A percentile compares a stretch with the other conserved stretches of the same genome.
phyloP scores from a whole-genome alignment of 352 stramenopile species.

The Nothophytophthora sp. region DNA sequence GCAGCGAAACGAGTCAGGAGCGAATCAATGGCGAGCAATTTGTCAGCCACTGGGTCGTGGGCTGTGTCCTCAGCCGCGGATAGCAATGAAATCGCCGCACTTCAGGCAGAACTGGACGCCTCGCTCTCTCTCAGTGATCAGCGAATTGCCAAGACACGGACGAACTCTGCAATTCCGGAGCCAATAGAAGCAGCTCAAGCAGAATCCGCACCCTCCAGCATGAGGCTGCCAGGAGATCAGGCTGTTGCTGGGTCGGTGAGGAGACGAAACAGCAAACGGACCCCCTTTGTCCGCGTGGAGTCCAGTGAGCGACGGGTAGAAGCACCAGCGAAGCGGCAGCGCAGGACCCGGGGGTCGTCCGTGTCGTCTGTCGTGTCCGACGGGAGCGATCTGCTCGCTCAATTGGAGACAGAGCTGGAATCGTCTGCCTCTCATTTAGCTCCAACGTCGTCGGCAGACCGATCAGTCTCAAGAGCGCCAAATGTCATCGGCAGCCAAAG shows the following conservation, averaged over 20 bases:
- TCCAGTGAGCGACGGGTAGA: not conserved
- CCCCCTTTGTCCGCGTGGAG: too few relatives aligned
- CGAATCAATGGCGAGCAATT: conserved; percentile 7
- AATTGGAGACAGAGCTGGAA: conserved; percentile 34
- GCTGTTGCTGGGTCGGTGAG: too few relatives aligned
- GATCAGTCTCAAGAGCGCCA: too few relatives aligned
- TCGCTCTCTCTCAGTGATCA: not conserved
- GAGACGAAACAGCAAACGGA: too few relatives aligned
- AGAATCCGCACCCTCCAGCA: too few relatives aligned
- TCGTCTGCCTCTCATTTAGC: not conserved
- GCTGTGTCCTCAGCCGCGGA: conserved; percentile 19
- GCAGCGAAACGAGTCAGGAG: conserved; percentile 8
- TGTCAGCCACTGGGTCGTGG: conserved; percentile 19
- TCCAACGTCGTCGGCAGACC: not conserved
- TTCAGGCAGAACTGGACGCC: conserved; percentile 37
- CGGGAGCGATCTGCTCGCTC: conserved; percentile 29
- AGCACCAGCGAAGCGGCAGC: not conserved
- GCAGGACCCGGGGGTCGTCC: conserved; percentile 13
- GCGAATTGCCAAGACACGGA: too few relatives aligned
- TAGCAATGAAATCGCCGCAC: conserved; percentile 26
- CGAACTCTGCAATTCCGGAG: too few relatives aligned
- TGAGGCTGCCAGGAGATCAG: too few relatives aligned
- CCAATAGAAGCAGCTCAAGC: too few relatives aligned
- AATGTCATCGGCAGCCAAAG: not conserved
- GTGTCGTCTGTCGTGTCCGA: conserved; percentile 19